Percentiles rank a stretch among this genome's conserved stretches.
phyloP scores from a whole-genome alignment of 495 filamentous ascomycete species.

The Melanomma pulvis-pyrius region DNA sequence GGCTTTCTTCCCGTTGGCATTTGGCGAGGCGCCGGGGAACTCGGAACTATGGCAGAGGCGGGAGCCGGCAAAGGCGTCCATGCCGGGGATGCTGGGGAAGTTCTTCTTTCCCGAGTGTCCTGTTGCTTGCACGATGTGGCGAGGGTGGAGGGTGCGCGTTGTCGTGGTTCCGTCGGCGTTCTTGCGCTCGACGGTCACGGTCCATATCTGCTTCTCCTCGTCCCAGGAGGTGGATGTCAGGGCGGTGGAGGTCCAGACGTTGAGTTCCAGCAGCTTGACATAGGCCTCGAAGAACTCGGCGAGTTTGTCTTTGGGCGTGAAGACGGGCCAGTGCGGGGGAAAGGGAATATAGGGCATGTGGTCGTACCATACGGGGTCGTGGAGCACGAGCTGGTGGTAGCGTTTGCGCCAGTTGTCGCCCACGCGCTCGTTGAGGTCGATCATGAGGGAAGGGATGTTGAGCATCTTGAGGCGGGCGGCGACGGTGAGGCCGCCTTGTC shows the following conservation, averaged over 20 bases:
- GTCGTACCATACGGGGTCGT: conserved; percentile 78
- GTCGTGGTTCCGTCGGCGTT: conserved; percentile 52
- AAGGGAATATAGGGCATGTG: conserved; percentile 75
- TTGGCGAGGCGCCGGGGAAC: conserved; percentile 47
- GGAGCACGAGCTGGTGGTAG: conserved; percentile 64
- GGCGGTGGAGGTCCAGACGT: conserved; percentile 68
- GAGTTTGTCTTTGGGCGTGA: conserved; percentile 73
- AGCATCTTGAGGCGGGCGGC: conserved; percentile 76
- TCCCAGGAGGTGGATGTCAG: conserved; percentile 58
- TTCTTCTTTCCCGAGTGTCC: conserved; percentile 74
- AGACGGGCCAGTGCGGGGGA: conserved; percentile 63
- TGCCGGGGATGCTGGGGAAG: conserved; percentile 64
- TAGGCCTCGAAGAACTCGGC: conserved; percentile 79
- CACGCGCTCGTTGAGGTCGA: conserved; percentile 66
- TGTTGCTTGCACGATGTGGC: conserved; percentile 70
- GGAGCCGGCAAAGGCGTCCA: conserved; percentile 61
- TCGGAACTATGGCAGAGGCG: conserved; percentile 71
- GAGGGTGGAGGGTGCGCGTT: conserved; percentile 60
- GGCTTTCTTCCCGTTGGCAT: conserved; percentile 66
- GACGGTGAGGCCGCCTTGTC: conserved; percentile 62
- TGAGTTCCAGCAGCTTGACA: conserved; percentile 71
- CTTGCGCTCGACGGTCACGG: conserved; percentile 55
- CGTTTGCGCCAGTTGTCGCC: conserved; percentile 81
- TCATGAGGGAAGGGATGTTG: conserved; percentile 61
- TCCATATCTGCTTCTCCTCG: conserved; percentile 61